These are phyloP conservation scores for Multifurca ochricompacta DNA, from an alignment of 768 basidiomycete species.

Conservation along the genomic window DNA sequence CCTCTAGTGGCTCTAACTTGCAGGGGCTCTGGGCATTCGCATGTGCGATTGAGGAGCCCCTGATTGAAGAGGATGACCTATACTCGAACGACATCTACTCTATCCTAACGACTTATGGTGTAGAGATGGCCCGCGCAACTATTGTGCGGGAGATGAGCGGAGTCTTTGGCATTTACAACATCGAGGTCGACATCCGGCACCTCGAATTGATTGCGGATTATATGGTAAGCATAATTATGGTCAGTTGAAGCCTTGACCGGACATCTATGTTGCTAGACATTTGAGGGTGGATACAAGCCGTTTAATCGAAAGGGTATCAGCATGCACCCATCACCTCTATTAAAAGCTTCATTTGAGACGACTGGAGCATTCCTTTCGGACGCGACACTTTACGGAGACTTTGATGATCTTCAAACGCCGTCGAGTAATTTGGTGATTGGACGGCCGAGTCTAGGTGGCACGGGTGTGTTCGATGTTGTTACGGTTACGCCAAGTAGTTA, in stretches of 20 bases:
- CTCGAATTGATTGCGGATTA: constrained; percentile 97
- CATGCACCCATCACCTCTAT: constrained; percentile 85
- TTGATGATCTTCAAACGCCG: constrained; percentile 84
- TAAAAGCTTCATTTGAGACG: constrained; percentile 97
- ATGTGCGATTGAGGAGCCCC: constrained; percentile 35
- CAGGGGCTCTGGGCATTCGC: constrained; percentile 77
- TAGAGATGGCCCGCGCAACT: constrained; percentile 89
- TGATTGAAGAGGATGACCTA: constrained; percentile 69
- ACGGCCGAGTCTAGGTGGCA: constrained; percentile 82
- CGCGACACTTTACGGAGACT: constrained; percentile 91
- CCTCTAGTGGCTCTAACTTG: constrained; percentile 92
- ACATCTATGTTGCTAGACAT: constrained; percentile 58
- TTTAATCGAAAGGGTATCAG: constrained; percentile 96
- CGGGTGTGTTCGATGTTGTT: constrained; percentile 87
- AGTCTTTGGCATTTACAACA: constrained; percentile 93
- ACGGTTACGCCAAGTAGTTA: constrained; percentile 45
- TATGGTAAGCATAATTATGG: constrained; percentile 61
- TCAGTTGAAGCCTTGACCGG: background rate
- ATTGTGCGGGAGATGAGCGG: constrained; percentile 87
- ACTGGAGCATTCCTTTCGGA: constrained; percentile 88
- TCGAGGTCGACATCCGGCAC: constrained; percentile 90
- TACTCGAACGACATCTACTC: constrained; percentile 96
- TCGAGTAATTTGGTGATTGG: constrained; percentile 91
- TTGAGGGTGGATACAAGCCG: constrained; percentile 95
- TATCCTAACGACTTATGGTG: constrained; percentile 85